Conservation (phyloP, 192 early-diverging fungal species). For the Coemansia sp. region DNA sequence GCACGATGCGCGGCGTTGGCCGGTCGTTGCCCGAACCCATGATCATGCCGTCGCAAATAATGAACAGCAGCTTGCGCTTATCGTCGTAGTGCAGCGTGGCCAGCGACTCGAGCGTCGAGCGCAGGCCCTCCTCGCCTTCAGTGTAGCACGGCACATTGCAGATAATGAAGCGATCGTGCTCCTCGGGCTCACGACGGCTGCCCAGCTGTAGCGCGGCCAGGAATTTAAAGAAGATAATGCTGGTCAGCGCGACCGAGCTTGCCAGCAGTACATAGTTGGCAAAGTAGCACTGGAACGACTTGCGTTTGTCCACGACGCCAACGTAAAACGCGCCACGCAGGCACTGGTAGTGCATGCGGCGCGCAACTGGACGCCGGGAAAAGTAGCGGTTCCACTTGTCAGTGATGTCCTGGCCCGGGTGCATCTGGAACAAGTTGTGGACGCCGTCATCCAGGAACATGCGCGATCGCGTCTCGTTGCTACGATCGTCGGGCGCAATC, state of each 20-base stretch:
- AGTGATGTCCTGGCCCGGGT: constrained; percentile 63
- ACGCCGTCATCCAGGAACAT: constrained; percentile 61
- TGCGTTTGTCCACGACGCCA: constrained; percentile 79
- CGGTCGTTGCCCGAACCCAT: constrained; percentile 93
- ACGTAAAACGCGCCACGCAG: constrained; percentile 78
- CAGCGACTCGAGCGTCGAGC: constrained; percentile 88
- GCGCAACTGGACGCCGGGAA: constrained; percentile 35
- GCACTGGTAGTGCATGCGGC: constrained; percentile 62
- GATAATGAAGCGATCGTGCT: constrained; percentile 89
- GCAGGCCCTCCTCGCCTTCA: constrained; percentile 87
- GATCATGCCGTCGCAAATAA: constrained; percentile 96
- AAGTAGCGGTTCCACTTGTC: constrained; percentile 55
- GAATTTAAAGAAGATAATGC: constrained; percentile 88
- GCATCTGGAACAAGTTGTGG: constrained; percentile 62
- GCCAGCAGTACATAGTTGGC: constrained; percentile 80
- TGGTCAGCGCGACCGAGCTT: constrained; percentile 74
- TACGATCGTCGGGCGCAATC: constrained; percentile 37
- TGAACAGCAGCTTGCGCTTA: constrained; percentile 93
- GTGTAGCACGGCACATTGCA: constrained; percentile 96
- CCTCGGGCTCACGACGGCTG: constrained; percentile 67
- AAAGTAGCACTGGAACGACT: constrained; percentile 70
- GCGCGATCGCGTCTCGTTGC: constrained; percentile 44
- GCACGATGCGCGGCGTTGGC: constrained; percentile 90
- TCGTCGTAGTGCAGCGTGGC: constrained; percentile 90
- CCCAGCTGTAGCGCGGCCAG: constrained; percentile 86